Evolutionary conservation across 768 basidiomycete species (phyloP).

Genomic region (Botryobasidium botryosum): DNA sequence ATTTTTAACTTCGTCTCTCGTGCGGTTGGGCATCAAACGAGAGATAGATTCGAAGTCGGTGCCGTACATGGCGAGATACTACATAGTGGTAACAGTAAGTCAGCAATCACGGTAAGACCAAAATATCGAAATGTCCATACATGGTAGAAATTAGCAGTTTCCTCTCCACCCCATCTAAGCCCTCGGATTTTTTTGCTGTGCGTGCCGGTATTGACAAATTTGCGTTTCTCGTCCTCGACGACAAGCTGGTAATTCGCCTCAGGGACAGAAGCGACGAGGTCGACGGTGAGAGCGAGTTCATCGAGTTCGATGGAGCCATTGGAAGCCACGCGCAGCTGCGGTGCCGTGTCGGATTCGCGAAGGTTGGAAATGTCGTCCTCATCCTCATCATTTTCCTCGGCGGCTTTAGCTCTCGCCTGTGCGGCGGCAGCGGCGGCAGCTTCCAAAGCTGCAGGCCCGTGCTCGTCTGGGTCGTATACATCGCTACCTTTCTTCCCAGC

Average conservation of each 20-base stretch:
- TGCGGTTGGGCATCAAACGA: constrained; percentile 65
- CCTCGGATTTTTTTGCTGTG: constrained; percentile 70
- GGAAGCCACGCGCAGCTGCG: constrained; percentile 74
- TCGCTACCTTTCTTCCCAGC: background rate
- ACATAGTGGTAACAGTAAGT: background rate
- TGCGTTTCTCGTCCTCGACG: constrained; percentile 52
- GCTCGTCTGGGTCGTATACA: background rate
- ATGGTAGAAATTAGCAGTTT: constrained; percentile 77
- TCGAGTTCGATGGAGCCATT: constrained; percentile 80
- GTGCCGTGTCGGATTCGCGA: constrained; percentile 55
- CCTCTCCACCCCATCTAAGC: constrained; percentile 75
- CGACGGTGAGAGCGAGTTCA: constrained; percentile 67
- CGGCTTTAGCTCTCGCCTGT: background rate
- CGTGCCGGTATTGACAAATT: constrained; percentile 69
- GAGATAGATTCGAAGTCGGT: constrained; percentile 90
- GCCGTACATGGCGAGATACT: constrained; percentile 83
- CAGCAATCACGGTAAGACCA: background rate
- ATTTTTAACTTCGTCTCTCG: constrained; percentile 79
- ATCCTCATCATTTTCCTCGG: constrained; percentile 23
- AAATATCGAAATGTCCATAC: constrained; percentile 30
- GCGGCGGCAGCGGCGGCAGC: background rate
- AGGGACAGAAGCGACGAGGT: constrained; percentile 26
- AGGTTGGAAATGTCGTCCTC: constrained; percentile 43
- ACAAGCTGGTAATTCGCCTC: constrained; percentile 30
- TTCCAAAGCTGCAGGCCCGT: no score